Evolutionary conservation across 2,329 filamentous ascomycete species (phyloP).

Genomic region (Parascedosporium putredinis): DNA sequence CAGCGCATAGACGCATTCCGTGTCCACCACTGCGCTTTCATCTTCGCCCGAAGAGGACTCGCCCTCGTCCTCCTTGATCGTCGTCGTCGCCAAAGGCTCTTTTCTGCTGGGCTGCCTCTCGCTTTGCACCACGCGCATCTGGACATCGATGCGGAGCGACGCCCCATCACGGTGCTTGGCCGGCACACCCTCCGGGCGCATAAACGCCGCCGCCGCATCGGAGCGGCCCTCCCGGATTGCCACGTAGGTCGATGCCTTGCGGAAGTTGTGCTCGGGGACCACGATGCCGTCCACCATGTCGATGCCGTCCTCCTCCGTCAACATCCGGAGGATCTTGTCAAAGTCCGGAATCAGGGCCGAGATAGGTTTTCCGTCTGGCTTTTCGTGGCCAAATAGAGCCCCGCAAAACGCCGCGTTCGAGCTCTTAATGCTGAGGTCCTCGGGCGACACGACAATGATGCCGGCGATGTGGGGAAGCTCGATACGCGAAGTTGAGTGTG

Average conservation of each 20-base stretch:
- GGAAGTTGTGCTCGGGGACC: slow-evolving; percentile 90
- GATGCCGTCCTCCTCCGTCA: slow-evolving; percentile 80
- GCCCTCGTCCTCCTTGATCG: slow-evolving; percentile 52
- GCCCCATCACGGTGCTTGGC: slow-evolving; percentile 85
- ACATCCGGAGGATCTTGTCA: slow-evolving; percentile 67
- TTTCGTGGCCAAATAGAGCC: slow-evolving; percentile 80
- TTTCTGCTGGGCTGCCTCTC: slow-evolving; percentile 55
- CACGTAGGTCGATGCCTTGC: slow-evolving; percentile 74
- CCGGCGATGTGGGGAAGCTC: slow-evolving; percentile 93
- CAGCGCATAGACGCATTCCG: slow-evolving; percentile 83
- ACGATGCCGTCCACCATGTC: slow-evolving; percentile 87
- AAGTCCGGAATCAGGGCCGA: slow-evolving; percentile 78
- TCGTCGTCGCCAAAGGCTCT: no score
- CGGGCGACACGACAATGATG: slow-evolving; percentile 82
- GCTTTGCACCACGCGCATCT: slow-evolving; percentile 92
- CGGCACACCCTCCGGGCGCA: slow-evolving; percentile 73
- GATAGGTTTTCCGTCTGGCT: slow-evolving; percentile 70
- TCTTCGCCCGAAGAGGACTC: slow-evolving; percentile 22
- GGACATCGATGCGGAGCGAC: slow-evolving; percentile 86
- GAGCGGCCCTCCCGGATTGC: slow-evolving; percentile 73
- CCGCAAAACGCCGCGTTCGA: slow-evolving; percentile 93
- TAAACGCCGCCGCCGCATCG: slow-evolving; percentile 68
- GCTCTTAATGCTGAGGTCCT: slow-evolving; percentile 70
- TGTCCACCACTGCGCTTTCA: slow-evolving; percentile 27
- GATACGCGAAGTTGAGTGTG: slow-evolving; percentile 71